Evolutionary conservation across 805 yeast genomes (phyloP), one percentile per base, ranked within the genome.

Genomic region (Kodamaea restingae): DNA sequence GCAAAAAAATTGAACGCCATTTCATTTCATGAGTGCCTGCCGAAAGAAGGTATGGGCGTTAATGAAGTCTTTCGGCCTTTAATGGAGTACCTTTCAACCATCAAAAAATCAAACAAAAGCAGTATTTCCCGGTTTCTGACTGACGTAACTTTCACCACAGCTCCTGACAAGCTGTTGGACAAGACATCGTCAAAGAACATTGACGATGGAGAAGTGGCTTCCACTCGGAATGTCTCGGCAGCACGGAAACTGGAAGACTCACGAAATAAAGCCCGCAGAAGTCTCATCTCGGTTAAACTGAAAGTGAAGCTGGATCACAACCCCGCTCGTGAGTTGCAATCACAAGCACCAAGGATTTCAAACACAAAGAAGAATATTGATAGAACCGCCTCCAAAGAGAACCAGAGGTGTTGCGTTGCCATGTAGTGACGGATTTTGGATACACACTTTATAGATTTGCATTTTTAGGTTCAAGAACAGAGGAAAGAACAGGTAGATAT

Each of bases 41-140:
- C 65, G 4, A 41, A 42, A 28, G 18, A 36, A 14, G 56, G 49
- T 5, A 21, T 41, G 0, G 46, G 50, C 3, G 49, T 67, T 2
- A 48, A 50, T 4, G 58, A 56, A 9, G 61, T 56, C 2, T 66
- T 65, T 41, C 43, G 46, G n/a, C 56, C 63, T 2, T 47, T 65
- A 24, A 52, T 58, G 1, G 45, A 44, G 25, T 33, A 40, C 17
- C 21, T 40, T 12, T 21, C 37, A 2, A 15, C 21, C 7, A 22
- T 18, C 25, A 34, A 26, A 17, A 33, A 34, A 26, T 29, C 35
- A 7, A 34, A 25, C 35, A 39, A 39, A 28, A 39, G 42, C 35
- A 34, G 35, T 26, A 22, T 33, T 17, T 33, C 37, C 10, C 32
- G 32, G 6, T 30, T 30, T 18, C 21, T 18, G 21, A 30, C 21